These are phyloP conservation scores for Kingdonia uniflora DNA, from an alignment of 164 flowering plant genomes.

Conservation along the genomic window DNA sequence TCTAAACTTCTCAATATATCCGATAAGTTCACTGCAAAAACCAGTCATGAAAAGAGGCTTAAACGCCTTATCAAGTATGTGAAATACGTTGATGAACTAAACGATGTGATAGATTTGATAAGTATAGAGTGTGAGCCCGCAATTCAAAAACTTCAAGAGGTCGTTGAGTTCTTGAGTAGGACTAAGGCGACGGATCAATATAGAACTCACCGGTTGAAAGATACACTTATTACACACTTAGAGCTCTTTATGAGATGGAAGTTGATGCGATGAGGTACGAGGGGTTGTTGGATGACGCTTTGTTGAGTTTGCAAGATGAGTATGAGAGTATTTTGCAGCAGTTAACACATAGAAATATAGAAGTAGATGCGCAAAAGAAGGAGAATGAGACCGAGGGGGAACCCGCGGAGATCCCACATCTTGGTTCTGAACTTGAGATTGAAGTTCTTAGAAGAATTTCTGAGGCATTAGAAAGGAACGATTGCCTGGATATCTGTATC, in stretches of 20 bases:
- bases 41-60: slow-evolving; percentile 21
- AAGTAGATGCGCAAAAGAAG: neutral
- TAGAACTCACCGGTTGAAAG: slow-evolving; percentile 34
- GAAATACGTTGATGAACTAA: slow-evolving; percentile 38
- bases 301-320: slow-evolving; percentile 56
- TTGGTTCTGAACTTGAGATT: slow-evolving; percentile 43
- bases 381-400: slow-evolving; percentile 4
- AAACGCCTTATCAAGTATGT: slow-evolving; percentile 29
- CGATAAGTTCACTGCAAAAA: slow-evolving; percentile 18
- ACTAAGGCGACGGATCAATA: slow-evolving; percentile 56
- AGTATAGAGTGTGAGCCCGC: slow-evolving; percentile 46
- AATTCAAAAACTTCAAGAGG: slow-evolving; percentile 62
- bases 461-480: slow-evolving; percentile 44
- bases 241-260: slow-evolving; percentile 50
- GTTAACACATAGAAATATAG: slow-evolving; percentile 34
- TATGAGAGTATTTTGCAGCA: slow-evolving; percentile 36
- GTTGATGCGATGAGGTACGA: slow-evolving; percentile 62
- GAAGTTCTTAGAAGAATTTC: slow-evolving; percentile 43
- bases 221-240: slow-evolving; percentile 50
- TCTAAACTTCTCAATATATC: slow-evolving; percentile 30
- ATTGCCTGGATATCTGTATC: slow-evolving; percentile 64
- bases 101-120: slow-evolving; percentile 26
- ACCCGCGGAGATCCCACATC: slow-evolving; percentile 10
- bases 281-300: slow-evolving; percentile 56
- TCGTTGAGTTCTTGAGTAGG: slow-evolving; percentile 69